Evolutionary conservation across 352 stramenopile species (phyloP), one percentile per base, ranked within the genome.

Genomic region (Saprolegnia parasitica): DNA sequence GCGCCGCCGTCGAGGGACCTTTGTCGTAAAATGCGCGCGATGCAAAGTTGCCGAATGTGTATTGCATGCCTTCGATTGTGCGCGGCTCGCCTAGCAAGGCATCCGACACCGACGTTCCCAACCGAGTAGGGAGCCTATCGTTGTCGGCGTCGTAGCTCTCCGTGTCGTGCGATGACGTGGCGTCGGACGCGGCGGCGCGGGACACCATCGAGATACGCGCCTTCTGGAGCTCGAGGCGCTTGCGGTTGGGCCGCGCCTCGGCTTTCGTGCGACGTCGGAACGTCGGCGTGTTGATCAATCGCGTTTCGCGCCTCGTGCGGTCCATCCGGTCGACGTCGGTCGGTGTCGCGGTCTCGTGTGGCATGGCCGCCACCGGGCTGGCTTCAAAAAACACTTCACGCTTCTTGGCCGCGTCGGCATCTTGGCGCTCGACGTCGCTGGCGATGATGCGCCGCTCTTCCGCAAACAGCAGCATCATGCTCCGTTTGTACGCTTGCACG

Each of bases 381-480:
- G 55, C 29, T 49, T 70, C 63, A 32, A 55, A 21, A 49, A 70
- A 70, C 23, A 42, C 23, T 45, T 40, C 50, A 2, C 61, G 49
- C 10, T 52, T 39, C 54, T 63, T 13, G 29, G 26, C 2, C 5
- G 62, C 63, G 3, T 24, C 45, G 1, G 15, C 20, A 5, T 15
- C 11, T 24, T 61, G 63, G 15, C 9, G 20, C 46, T 58, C 63
- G 9, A 61, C 37, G 11, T 29, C 63, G 4, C 47, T 45, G 5
- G 46, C 49, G 37, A 70, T 42, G 15, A 70, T 55, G 4, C 55
- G 63, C 8, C 63, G 63, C 50, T 70, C 63, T n/a, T 52, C 42
- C 26, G 46, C 49, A 45, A 70, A 70, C 13, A 70, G 54, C 16
- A 70, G 49, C 23, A 24, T 45, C 20, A 58, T 49, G 45, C 63